Conservation (phyloP, 768 basidiomycete species). For the Boletales sp. region DNA sequence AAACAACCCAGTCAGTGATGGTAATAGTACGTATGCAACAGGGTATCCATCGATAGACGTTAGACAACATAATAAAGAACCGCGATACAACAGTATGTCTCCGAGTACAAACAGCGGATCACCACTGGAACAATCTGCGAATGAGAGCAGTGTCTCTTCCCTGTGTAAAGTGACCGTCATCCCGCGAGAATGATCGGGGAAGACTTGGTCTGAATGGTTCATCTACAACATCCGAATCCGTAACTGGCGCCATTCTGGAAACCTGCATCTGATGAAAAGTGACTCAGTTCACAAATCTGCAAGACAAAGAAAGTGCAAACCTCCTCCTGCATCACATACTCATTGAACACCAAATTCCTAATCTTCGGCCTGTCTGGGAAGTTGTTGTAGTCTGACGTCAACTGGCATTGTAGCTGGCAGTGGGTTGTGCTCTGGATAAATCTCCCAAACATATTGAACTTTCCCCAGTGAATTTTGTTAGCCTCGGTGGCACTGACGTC, state of each 20-base stretch:
- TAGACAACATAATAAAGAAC: conserved; percentile 26
- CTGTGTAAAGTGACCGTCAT: conserved; percentile 27
- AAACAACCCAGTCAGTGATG: conserved; percentile 28
- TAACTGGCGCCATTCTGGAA: conserved; percentile 54
- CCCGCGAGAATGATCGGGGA: conserved; percentile 31
- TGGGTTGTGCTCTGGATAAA: conserved; percentile 76
- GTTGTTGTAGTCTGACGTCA: conserved; percentile 56
- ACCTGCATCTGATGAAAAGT: conserved; percentile 58
- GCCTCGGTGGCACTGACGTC: conserved; percentile 66
- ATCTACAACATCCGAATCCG: conserved; percentile 38
- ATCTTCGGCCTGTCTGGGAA: conserved; percentile 57
- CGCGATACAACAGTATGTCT: conserved; percentile 28
- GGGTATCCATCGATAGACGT: conserved; percentile 31
- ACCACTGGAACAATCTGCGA: conserved; percentile 50
- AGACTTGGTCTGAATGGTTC: conserved; percentile 37
- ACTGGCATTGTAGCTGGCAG: conserved; percentile 72
- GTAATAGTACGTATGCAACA: conserved; percentile 34
- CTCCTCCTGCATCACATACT: conserved; percentile 66
- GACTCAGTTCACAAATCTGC: conserved; percentile 3
- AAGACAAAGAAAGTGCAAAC: conserved; percentile 35
- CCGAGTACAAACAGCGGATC: conserved; percentile 19
- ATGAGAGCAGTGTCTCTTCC: conserved; percentile 44
- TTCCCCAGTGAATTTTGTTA: conserved; percentile 88
- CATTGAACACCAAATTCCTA: conserved; percentile 50
- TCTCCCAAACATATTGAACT: conserved; percentile 89